A percentile compares a stretch with the other conserved stretches of the same genome.
These are phyloP conservation scores for Mycosphaerella sp. DNA, from an alignment of 2,329 filamentous ascomycete genomes.

Conservation along the genomic window DNA sequence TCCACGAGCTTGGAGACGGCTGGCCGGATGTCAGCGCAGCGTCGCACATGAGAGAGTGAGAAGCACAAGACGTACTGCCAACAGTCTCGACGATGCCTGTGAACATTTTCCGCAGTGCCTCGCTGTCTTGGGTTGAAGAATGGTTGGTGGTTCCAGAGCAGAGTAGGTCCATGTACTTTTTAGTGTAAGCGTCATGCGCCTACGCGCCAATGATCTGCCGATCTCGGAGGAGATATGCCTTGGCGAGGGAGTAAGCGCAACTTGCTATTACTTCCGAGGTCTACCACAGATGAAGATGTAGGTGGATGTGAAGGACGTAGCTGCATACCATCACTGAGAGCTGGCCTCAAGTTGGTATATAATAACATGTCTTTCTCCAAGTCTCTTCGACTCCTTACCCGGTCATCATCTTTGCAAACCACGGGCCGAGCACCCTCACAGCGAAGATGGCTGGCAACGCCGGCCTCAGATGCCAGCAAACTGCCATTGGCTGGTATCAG, in stretches of 20 bases:
- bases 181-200: constrained; percentile 13
- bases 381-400: constrained; percentile 19
- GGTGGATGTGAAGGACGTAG: neutral
- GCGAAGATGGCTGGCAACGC: constrained; percentile 40
- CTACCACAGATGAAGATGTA: neutral
- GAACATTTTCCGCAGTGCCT: constrained; percentile 62
- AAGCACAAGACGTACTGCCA: constrained; percentile 61
- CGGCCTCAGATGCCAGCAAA: constrained; percentile 40
- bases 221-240: neutral
- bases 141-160: constrained; percentile 2
- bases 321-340: neutral
- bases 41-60: constrained; percentile 25
- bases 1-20: constrained; percentile 76
- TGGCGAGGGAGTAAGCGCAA: neutral
- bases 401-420: constrained; percentile 5
- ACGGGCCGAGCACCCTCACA: constrained; percentile 12
- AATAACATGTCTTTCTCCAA: neutral
- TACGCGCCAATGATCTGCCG: neutral
- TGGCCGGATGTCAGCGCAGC: constrained; percentile 41
- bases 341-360: neutral
- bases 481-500: constrained; percentile 77
- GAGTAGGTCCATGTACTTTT: neutral
- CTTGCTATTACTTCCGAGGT: neutral
- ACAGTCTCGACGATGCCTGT: constrained; percentile 91
- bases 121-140: neutral